Evolutionary conservation across 129 eudicot genomes (phyloP), one percentile per base, ranked within the genome.

Genomic region (Deinandra increscens): DNA sequence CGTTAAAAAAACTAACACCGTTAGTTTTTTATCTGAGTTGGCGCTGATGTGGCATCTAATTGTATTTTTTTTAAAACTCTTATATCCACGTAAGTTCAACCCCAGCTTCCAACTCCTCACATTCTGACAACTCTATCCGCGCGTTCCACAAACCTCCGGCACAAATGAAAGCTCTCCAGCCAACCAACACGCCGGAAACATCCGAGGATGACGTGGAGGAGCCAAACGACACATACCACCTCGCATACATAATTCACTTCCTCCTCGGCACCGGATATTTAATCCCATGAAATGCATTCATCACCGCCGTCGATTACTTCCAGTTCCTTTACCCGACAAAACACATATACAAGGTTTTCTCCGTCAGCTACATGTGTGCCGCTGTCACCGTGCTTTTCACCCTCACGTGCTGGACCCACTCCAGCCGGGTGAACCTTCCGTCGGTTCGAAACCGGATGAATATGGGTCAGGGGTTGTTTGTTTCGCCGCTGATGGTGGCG

Each of bases 261-360:
- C 11, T 78, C 20, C 76, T 81, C 0, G 85, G 85, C 7, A 73
- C 82, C 4, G 85, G 82, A 3, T 71, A 71, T 14, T 15, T 81
- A 29, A 48, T 81, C 4, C 85, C 79, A 17, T 81, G 85, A 79
- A 77, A 81, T 39, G 69, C 82, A 8, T 77, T 81, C 68, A 66
- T 81, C 65, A 81, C 85, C 0, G 85, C 82, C 17, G 71, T 81
- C 11, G 85, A 81, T n/a, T n/a, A n/a, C n/a, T n/a, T n/a, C n/a
- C n/a, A n/a, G n/a, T n/a, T n/a, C n/a, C n/a, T n/a, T n/a, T 81
- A 81, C 37, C 85, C 85, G 1, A 6, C 22, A n/a, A 68, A 68
- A 36, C 81, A 72, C 41, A 72, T 81, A 9, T 76, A 81, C 51
- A 78, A 78, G 20, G 76, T 73, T 9, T 77, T 77, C 48, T 67